phyloP scores from a whole-genome alignment of 2,329 filamentous ascomycete genomes.

The Laburnicola sp. region DNA sequence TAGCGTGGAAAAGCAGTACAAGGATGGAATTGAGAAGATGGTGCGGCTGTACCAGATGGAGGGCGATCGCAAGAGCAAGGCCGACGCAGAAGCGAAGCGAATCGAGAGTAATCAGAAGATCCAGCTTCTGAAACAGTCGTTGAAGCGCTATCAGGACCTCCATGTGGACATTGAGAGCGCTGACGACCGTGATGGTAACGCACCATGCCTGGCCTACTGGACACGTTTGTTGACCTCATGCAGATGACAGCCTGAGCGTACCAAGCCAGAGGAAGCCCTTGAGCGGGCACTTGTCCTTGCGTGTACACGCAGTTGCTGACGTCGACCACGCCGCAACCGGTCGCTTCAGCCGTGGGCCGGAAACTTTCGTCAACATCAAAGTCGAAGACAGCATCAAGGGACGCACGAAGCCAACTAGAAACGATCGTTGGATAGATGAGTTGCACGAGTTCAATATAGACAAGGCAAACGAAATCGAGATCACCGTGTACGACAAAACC shows the following conservation, averaged over 20 bases:
- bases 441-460: constrained; percentile 91
- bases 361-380: constrained; percentile 95
- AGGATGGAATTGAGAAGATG: constrained; percentile 99
- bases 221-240: constrained; percentile 30
- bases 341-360: constrained; percentile 84
- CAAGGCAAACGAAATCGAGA: constrained; percentile 97
- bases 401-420: constrained; percentile 80
- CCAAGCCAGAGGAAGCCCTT: constrained; percentile 96
- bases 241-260: constrained; percentile 94
- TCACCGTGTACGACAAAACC: constrained; percentile 96
- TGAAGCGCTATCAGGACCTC: constrained; percentile 96
- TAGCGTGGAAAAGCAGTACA: constrained; percentile 97
- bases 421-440: constrained; percentile 89
- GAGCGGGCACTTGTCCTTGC: constrained; percentile 83
- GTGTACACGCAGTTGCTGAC: constrained; percentile 86
- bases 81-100: constrained; percentile 84
- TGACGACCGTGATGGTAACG: constrained; percentile 61
- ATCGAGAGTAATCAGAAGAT: constrained; percentile 99
- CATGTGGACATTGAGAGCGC: constrained; percentile 86
- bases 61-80: constrained; percentile 91
- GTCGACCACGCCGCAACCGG: constrained; percentile 87
- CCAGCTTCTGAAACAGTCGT: constrained; percentile 87
- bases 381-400: constrained; percentile 93
- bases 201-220: no score
- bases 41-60: constrained; percentile 96